phyloP scores from a whole-genome alignment of 2,329 filamentous ascomycete genomes.

The Curvularia lunata region DNA sequence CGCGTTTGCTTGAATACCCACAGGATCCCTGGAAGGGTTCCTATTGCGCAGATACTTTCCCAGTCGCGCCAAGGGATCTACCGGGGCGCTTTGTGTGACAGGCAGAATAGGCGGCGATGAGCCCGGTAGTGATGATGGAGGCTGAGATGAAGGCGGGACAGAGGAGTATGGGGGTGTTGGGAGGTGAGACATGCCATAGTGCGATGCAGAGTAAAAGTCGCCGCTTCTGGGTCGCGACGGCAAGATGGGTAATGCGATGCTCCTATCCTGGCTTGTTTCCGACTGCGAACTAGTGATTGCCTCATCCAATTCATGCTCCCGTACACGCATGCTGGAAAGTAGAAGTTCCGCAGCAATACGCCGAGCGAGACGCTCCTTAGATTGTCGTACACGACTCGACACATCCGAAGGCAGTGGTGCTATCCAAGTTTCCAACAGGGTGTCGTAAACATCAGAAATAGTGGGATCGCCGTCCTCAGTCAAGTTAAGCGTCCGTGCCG shows the following conservation, averaged over 20 bases:
- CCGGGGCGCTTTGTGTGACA: neutral
- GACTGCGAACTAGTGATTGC: conserved; percentile 10
- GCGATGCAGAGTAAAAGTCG: neutral
- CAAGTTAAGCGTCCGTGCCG: conserved; percentile 23
- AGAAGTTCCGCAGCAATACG: conserved; percentile 47
- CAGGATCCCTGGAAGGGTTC: conserved; percentile 24
- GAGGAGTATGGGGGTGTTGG: conserved; percentile 26
- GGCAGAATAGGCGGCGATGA: conserved; percentile 18
- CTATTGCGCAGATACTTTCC: conserved; percentile 47
- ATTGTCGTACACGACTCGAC: conserved; percentile 34
- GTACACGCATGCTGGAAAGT: conserved; percentile 42
- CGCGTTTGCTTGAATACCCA: conserved; percentile 41
- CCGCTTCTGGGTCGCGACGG: conserved; percentile 23
- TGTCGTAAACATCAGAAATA: conserved; percentile 40
- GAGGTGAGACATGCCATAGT: conserved; percentile 13
- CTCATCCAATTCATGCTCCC: conserved; percentile 8
- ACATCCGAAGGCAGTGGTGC: conserved; percentile 36
- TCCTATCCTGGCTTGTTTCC: conserved; percentile 18
- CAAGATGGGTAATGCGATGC: conserved; percentile 27
- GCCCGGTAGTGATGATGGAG: conserved; percentile 7
- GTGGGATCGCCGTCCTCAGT: conserved; percentile 16
- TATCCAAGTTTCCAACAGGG: conserved; percentile 41
- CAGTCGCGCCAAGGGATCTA: conserved; percentile 41
- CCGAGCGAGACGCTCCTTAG: conserved; percentile 42
- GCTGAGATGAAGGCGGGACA: conserved; percentile 23